A percentile compares a stretch with the other conserved stretches of the same genome.
phyloP scores from a whole-genome alignment of 345 rosid genomes.

The Leavenworthia alabamica region DNA sequence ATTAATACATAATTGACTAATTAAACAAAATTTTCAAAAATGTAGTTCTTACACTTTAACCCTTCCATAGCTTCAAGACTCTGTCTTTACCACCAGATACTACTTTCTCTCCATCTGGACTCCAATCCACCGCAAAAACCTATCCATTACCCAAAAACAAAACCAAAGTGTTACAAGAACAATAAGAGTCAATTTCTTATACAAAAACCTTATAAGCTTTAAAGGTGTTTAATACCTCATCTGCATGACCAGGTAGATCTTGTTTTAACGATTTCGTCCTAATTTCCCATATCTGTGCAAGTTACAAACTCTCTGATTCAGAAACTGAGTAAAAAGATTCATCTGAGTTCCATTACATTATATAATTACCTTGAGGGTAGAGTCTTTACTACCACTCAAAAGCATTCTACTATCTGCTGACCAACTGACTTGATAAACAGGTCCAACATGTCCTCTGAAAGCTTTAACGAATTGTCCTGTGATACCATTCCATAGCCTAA shows the following conservation, averaged over 20 bases:
- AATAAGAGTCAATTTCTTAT: too few relatives aligned
- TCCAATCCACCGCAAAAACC: conserved; percentile 97
- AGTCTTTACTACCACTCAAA: conserved; percentile 93
- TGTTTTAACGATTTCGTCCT: conserved; percentile 72
- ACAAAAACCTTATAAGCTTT: background rate
- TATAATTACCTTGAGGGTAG: conserved; percentile 72
- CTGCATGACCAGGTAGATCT: conserved; percentile 96
- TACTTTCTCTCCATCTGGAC: conserved; percentile 99
- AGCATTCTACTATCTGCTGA: conserved; percentile 96
- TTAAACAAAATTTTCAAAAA: background rate
- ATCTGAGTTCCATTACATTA: background rate
- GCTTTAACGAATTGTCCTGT: conserved; percentile 83
- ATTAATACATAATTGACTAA: background rate
- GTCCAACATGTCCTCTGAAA: conserved; percentile 87
- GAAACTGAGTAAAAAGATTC: too few relatives aligned
- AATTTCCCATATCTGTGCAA: conserved; percentile 72
- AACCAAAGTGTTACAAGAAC: too few relatives aligned
- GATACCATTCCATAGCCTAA: conserved; percentile 83
- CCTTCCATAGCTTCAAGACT: conserved; percentile 93
- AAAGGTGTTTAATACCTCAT: conserved; percentile 50
- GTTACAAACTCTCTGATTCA: conserved; percentile 2
- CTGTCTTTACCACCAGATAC: conserved; percentile 90
- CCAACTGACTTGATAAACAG: conserved; percentile 98
- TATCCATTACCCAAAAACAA: conserved; percentile 2
- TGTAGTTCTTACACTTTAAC: conserved; percentile 32